A percentile compares a stretch with the other conserved stretches of the same genome.
These are phyloP conservation scores for Fusarium ambrosium DNA, from an alignment of 2,329 filamentous ascomycete genomes.

Conservation along the genomic window DNA sequence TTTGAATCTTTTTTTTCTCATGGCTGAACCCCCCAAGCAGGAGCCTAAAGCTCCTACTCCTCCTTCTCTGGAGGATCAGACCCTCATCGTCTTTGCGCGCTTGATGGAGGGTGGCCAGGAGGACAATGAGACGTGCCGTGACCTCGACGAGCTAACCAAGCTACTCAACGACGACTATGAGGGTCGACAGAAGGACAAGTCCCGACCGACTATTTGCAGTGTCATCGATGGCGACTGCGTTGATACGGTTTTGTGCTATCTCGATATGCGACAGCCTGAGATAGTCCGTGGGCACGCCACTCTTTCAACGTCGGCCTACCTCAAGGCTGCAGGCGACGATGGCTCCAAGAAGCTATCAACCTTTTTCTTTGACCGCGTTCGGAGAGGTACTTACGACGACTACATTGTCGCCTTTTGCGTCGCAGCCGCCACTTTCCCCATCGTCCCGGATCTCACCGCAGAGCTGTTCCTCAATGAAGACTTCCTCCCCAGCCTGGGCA, in stretches of 20 bases:
- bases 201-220: conserved; percentile 63
- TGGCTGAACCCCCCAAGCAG: conserved; percentile 53
- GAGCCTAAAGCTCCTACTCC: conserved; percentile 50
- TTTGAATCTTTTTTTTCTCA: conserved; percentile 30
- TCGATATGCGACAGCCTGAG: conserved; percentile 85
- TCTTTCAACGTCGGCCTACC: conserved; percentile 84
- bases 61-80: conserved; percentile 69
- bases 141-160: conserved; percentile 71
- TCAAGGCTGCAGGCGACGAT: conserved; percentile 80
- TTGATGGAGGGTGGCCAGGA: conserved; percentile 93
- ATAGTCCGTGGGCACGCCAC: conserved; percentile 85
- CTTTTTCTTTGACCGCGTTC: conserved; percentile 80
- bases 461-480: conserved; percentile 89
- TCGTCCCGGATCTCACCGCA: conserved; percentile 81
- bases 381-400: conserved; percentile 85
- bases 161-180: conserved; percentile 69
- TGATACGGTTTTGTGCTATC: conserved; percentile 86
- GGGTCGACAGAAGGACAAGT: conserved; percentile 58
- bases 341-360: conserved; percentile 78
- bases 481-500: conserved; percentile 82
- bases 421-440: conserved; percentile 88
- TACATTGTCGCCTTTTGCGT: conserved; percentile 93
- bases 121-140: conserved; percentile 75
- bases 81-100: conserved; percentile 84
- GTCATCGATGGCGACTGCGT: conserved; percentile 81